phyloP scores from a whole-genome alignment of 352 stramenopile species.

The Phytopythium oedochilum region DNA sequence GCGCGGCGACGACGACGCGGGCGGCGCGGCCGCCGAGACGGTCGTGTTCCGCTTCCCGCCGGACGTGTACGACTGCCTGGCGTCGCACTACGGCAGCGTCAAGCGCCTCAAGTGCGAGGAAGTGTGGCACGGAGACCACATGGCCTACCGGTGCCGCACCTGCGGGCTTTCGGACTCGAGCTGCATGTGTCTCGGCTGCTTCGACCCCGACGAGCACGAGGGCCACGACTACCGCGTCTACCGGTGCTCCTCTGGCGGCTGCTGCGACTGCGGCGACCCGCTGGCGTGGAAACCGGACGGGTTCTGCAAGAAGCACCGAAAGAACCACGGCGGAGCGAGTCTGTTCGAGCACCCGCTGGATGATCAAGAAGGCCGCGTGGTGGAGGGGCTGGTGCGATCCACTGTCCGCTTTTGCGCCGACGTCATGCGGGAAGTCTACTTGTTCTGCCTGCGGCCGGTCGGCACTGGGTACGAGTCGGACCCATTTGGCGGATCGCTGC shows the following conservation, averaged over 20 bases:
- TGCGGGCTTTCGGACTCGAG: constrained; percentile 84
- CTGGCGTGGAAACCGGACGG: constrained; percentile 71
- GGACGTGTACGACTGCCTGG: constrained; percentile 43
- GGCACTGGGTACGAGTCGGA: constrained; percentile 22
- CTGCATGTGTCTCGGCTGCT: constrained; percentile 82
- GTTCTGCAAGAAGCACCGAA: constrained; percentile 72
- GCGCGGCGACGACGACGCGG: not conserved
- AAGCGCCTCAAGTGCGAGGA: constrained; percentile 79
- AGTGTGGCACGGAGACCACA: constrained; percentile 86
- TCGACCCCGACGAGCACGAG: constrained; percentile 74
- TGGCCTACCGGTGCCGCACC: constrained; percentile 79
- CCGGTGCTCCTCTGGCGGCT: constrained; percentile 72
- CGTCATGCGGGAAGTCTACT: constrained; percentile 52
- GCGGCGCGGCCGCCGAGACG: not conserved
- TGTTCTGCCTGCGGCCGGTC: constrained; percentile 35
- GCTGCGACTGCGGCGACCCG: constrained; percentile 79
- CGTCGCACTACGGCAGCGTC: constrained; percentile 51
- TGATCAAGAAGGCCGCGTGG: constrained; percentile 8
- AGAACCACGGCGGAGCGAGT: constrained; percentile 1
- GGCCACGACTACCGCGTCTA: constrained; percentile 83
- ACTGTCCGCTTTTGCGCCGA: constrained; percentile 54
- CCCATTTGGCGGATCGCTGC: constrained; percentile 24
- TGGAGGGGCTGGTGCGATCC: constrained; percentile 37
- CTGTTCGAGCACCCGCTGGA: not conserved
- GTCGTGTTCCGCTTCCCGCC: constrained; percentile 27